Conservation (phyloP, 495 filamentous ascomycete species). For the Ramalina intermedia region DNA sequence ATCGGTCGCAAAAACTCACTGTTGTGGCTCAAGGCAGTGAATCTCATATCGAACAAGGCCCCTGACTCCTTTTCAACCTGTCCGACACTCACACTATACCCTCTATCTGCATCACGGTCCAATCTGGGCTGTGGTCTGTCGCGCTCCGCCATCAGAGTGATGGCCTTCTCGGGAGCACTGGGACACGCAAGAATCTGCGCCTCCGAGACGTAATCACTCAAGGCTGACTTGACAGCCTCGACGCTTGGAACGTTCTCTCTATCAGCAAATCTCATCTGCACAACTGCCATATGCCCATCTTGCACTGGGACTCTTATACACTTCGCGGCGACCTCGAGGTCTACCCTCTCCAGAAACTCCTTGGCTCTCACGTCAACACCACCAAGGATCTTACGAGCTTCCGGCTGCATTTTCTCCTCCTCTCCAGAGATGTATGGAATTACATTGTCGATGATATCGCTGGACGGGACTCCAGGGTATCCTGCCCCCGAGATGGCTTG, state of each 20-base stretch:
- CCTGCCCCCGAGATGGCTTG: conserved; percentile 77
- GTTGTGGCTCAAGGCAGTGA: conserved; percentile 73
- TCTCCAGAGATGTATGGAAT: conserved; percentile 79
- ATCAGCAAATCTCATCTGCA: conserved; percentile 57
- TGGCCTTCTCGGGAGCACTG: conserved; percentile 58
- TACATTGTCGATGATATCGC: conserved; percentile 66
- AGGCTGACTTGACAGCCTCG: conserved; percentile 52
- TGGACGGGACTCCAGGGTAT: conserved; percentile 71
- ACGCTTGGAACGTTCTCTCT: conserved; percentile 35
- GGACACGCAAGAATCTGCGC: conserved; percentile 60
- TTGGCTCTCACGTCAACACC: conserved; percentile 47
- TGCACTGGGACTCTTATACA: conserved; percentile 75
- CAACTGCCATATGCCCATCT: conserved; percentile 74
- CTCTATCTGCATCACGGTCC: conserved; percentile 57
- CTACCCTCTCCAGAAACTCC: conserved; percentile 47
- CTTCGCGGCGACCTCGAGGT: conserved; percentile 57
- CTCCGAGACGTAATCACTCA: conserved; percentile 61
- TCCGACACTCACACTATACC: conserved; percentile 73
- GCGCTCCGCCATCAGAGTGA: conserved; percentile 63
- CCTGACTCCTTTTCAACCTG: conserved; percentile 59
- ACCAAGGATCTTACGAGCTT: conserved; percentile 77
- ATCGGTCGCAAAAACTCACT: conserved; percentile 34
- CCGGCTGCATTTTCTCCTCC: conserved; percentile 76
- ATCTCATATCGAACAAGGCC: conserved; percentile 70
- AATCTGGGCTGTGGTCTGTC: conserved; percentile 77